A percentile compares a stretch with the other conserved stretches of the same genome.
Conservation (phyloP, 495 filamentous ascomycete species). For the Penicillium arizonense region DNA sequence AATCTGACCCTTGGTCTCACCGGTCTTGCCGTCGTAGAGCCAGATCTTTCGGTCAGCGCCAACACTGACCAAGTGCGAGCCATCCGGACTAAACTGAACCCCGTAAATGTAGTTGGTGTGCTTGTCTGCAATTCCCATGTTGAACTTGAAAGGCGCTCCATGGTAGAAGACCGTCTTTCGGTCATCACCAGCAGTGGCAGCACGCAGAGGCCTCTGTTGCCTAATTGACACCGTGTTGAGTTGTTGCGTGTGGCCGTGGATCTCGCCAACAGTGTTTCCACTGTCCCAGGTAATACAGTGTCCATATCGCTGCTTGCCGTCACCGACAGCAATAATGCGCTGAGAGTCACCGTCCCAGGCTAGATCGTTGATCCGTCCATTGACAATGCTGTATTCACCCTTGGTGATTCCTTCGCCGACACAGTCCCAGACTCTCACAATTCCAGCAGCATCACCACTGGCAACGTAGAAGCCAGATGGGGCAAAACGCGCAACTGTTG, state of each 20-base stretch:
- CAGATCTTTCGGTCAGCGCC: slow-evolving; percentile 87
- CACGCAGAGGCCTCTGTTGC: slow-evolving; percentile 83
- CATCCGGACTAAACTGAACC: slow-evolving; percentile 88
- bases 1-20: slow-evolving; percentile 73
- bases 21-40: slow-evolving; percentile 93
- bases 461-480: slow-evolving; percentile 94
- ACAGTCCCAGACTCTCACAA: slow-evolving; percentile 86
- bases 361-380: slow-evolving; percentile 90
- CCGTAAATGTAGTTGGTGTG: slow-evolving; percentile 90
- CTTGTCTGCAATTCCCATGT: slow-evolving; percentile 67
- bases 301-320: slow-evolving; percentile 90
- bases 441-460: slow-evolving; percentile 83
- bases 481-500: slow-evolving; percentile 91
- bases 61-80: slow-evolving; percentile 77
- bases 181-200: slow-evolving; percentile 89
- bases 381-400: slow-evolving; percentile 91
- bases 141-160: slow-evolving; percentile 93
- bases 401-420: slow-evolving; percentile 56
- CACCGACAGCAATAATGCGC: slow-evolving; percentile 91
- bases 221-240: slow-evolving; percentile 91
- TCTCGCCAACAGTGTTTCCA: slow-evolving; percentile 93
- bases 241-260: slow-evolving; percentile 82
- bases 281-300: slow-evolving; percentile 94
- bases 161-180: slow-evolving; percentile 86
- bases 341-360: slow-evolving; percentile 98